These are phyloP conservation scores for Sporothrix brunneoviolacea DNA, from an alignment of 2,329 filamentous ascomycete genomes.

Conservation along the genomic window DNA sequence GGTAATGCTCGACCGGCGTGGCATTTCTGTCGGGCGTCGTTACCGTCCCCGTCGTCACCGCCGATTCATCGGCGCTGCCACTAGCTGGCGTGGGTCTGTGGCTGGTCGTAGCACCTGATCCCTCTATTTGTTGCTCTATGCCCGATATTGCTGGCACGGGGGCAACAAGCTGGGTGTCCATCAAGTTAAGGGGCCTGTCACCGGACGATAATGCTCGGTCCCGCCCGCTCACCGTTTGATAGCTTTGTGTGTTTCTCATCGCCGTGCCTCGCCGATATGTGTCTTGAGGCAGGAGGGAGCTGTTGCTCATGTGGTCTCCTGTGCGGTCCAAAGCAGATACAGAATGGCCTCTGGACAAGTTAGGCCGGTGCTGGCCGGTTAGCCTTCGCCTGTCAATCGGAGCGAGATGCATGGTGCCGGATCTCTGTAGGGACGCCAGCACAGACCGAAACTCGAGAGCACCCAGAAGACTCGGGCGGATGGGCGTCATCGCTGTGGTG, in stretches of 20 bases:
- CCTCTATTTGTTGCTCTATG: too few species aligned
- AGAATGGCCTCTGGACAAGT: slow-evolving; percentile 4
- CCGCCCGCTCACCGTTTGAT: slow-evolving; percentile 18
- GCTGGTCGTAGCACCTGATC: not conserved
- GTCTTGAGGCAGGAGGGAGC: slow-evolving; percentile 14
- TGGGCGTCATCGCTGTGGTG: slow-evolving; percentile 72
- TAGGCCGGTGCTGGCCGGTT: not conserved
- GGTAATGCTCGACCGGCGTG: not conserved
- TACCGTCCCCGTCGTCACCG: too few species aligned
- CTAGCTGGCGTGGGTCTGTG: not conserved
- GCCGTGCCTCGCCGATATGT: not conserved
- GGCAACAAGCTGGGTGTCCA: too few species aligned
- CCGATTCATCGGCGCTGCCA: not conserved
- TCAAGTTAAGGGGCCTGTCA: slow-evolving; percentile 29
- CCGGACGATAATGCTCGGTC: slow-evolving; percentile 43
- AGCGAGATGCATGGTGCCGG: slow-evolving; percentile 66
- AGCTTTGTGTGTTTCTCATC: too few species aligned
- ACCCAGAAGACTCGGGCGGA: slow-evolving; percentile 86
- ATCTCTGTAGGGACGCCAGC: slow-evolving; percentile 76
- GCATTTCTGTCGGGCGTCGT: not conserved
- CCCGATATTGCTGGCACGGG: too few species aligned
- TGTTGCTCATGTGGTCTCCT: slow-evolving; percentile 15
- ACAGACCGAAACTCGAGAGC: slow-evolving; percentile 91
- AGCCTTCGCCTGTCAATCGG: slow-evolving; percentile 58
- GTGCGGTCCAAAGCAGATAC: slow-evolving; percentile 27